Evolutionary conservation across 441 rosid species (phyloP).

Genomic region (Gossypium lobatum): DNA sequence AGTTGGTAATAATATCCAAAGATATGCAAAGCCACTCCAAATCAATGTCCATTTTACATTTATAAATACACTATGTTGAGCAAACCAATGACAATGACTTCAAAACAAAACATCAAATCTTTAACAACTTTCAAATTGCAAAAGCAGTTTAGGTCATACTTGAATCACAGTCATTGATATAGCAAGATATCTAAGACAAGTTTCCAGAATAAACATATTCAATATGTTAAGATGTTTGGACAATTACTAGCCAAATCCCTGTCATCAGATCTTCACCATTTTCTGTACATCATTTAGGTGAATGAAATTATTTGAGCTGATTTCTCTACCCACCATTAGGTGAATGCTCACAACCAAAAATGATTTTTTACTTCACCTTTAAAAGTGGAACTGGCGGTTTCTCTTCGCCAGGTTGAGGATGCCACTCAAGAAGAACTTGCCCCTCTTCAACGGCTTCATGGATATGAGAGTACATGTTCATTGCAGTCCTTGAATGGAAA

Average conservation of each 20-base stretch:
- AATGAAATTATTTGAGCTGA: neutral
- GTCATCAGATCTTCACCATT: neutral
- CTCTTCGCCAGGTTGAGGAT: conserved; percentile 86
- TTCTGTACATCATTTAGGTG: neutral
- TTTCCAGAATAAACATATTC: neutral
- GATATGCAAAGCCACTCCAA: neutral
- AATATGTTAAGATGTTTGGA: neutral
- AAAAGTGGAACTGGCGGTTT: conserved; percentile 90
- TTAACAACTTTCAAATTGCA: neutral
- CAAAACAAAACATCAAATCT: conserved; percentile 5
- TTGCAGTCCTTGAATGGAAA: conserved; percentile 96
- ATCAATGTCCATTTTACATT: conserved; percentile 1
- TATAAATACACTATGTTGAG: neutral
- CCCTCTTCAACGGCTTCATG: conserved; percentile 66
- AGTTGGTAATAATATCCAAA: neutral
- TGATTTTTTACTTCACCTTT: conserved; percentile 48
- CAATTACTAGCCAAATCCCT: conserved; percentile 3
- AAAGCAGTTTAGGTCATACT: conserved; percentile 2
- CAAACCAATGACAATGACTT: neutral
- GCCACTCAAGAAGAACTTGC: conserved; percentile 91
- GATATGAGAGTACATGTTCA: conserved; percentile 96
- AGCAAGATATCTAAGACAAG: neutral
- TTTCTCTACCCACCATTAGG: neutral
- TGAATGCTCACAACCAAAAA: neutral
- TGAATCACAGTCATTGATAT: neutral